Percentiles rank a stretch among this genome's conserved stretches.
Evolutionary conservation across 371 early-diverging fungal genomes (phyloP).

Genomic region (Mortierella sp.): DNA sequence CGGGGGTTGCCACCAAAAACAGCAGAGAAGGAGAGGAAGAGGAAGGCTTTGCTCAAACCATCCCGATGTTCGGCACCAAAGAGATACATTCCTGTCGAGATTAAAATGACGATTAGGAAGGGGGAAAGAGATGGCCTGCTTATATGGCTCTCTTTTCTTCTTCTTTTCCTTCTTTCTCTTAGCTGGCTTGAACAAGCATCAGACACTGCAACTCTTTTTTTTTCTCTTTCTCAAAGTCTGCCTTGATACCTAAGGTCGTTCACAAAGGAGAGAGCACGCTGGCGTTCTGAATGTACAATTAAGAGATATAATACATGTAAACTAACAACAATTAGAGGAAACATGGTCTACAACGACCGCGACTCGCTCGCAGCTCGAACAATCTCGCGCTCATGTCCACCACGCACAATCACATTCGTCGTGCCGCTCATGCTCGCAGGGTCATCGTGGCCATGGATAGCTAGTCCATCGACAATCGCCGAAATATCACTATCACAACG

Average conservation of each 20-base stretch:
- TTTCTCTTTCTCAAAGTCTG: neutral
- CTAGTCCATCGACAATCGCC: neutral
- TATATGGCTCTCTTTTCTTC: no score
- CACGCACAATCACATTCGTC: constrained; percentile 30
- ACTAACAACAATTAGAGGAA: constrained; percentile 1
- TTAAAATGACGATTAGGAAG: constrained; percentile 8
- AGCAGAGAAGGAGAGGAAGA: neutral
- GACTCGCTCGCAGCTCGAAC: constrained; percentile 26
- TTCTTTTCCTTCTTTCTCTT: no score
- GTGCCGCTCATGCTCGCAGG: neutral
- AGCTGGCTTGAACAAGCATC: neutral
- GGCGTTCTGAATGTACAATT: neutral
- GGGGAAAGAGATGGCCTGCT: no score
- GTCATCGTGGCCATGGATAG: neutral
- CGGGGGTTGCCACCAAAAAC: neutral
- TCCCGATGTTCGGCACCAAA: neutral
- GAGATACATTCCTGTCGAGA: neutral
- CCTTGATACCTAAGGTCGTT: neutral
- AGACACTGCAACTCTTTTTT: neutral
- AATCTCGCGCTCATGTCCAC: constrained; percentile 45
- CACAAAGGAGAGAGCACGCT: neutral
- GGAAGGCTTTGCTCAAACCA: neutral
- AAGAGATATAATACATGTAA: neutral
- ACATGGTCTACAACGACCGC: neutral
- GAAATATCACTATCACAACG: neutral